A percentile compares a stretch with the other conserved stretches of the same genome.
Conservation (phyloP, 2,329 filamentous ascomycete genomes). For the Ceratocystis cubensis region DNA sequence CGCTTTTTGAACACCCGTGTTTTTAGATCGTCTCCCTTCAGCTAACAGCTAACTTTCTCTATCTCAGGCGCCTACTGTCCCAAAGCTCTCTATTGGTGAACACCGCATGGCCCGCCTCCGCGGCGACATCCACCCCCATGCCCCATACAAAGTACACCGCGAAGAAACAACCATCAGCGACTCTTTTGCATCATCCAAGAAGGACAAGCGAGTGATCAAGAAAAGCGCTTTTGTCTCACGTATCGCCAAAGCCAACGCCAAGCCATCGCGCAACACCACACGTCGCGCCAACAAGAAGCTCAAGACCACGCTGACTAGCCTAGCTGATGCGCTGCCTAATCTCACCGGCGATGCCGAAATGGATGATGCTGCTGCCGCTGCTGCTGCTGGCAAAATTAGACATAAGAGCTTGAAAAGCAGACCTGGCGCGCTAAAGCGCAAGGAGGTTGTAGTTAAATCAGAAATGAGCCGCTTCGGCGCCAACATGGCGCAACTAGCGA, state of each 20-base stretch:
- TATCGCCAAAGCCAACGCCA: slow-evolving; percentile 51
- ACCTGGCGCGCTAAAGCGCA: slow-evolving; percentile 70
- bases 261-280: slow-evolving; percentile 39
- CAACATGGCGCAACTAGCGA: slow-evolving; percentile 65
- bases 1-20: not conserved
- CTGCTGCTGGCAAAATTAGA: slow-evolving; percentile 51
- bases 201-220: slow-evolving; percentile 71
- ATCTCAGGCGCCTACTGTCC: slow-evolving; percentile 26
- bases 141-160: slow-evolving; percentile 42
- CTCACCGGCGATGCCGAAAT: slow-evolving; percentile 31
- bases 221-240: slow-evolving; percentile 67
- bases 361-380: slow-evolving; percentile 32
- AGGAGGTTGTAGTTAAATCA: slow-evolving; percentile 62
- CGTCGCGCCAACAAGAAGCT: slow-evolving; percentile 66
- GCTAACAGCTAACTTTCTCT: not conserved
- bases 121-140: slow-evolving; percentile 37
- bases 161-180: slow-evolving; percentile 40
- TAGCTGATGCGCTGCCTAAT: slow-evolving; percentile 70
- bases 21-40: not conserved
- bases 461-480: slow-evolving; percentile 76
- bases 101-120: slow-evolving; percentile 42
- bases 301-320: slow-evolving; percentile 56
- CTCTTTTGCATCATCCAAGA: slow-evolving; percentile 59
- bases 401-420: slow-evolving; percentile 63
- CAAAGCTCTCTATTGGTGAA: slow-evolving; percentile 46